Evolutionary conservation across 2,329 filamentous ascomycete genomes (phyloP).

Genomic region (Meredithiella fracta): DNA sequence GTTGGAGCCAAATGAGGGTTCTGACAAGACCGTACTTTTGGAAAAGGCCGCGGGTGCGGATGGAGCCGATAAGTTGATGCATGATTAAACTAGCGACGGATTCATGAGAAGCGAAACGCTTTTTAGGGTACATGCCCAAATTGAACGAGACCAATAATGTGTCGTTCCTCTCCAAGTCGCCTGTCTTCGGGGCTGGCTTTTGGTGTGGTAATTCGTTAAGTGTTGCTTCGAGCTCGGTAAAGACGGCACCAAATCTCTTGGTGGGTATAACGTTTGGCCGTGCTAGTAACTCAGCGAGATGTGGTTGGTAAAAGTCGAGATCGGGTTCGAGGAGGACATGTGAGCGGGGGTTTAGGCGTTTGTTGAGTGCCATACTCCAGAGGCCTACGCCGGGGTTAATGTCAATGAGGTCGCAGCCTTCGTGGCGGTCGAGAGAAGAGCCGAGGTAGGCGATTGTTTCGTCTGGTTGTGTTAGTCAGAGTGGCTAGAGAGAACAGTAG

Average conservation of each 20-base stretch:
- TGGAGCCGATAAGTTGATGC: conserved; percentile 43
- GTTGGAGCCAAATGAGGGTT: conserved; percentile 56
- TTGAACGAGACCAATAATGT: conserved; percentile 60
- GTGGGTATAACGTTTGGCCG: conserved; percentile 34
- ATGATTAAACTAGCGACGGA: conserved; percentile 42
- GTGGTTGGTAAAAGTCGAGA: conserved; percentile 36
- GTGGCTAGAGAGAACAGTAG: no score
- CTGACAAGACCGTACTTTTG: conserved; percentile 66
- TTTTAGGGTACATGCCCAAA: conserved; percentile 37
- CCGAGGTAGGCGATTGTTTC: conserved; percentile 55
- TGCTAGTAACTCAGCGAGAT: conserved; percentile 42
- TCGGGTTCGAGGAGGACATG: conserved; percentile 74
- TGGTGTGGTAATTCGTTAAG: conserved; percentile 41
- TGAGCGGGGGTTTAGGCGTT: conserved; percentile 56
- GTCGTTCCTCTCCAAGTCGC: conserved; percentile 42
- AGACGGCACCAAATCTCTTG: conserved; percentile 41
- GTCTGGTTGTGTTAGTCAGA: conserved; percentile 31
- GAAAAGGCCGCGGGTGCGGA: conserved; percentile 43
- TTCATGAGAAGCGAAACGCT: conserved; percentile 33
- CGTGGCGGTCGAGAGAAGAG: conserved; percentile 49
- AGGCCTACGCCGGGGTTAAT: conserved; percentile 66
- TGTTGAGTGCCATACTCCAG: conserved; percentile 63
- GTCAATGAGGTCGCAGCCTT: conserved; percentile 73
- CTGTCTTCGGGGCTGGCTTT: conserved; percentile 23
- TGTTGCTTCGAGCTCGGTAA: conserved; percentile 39